Base-by-base conservation (phyloP, 306 rosid species). In the Begonia masoniana region DNA sequence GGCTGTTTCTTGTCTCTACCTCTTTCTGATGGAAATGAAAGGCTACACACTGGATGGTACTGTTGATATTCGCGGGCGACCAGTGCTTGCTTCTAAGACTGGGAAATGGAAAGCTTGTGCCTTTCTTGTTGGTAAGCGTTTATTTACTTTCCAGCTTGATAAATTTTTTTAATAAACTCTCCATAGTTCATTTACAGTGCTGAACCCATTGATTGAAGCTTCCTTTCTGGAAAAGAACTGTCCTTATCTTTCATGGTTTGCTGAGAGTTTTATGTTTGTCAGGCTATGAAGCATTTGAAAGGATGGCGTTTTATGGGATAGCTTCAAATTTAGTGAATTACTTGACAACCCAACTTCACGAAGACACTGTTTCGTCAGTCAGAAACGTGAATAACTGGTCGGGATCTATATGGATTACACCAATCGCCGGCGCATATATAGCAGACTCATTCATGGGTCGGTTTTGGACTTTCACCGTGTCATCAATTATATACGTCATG, bases 91-190 rank as follows among this genome's bases (percentile, higher is more conserved):
- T n/a, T 75, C 92, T 13, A 77, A 79, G 66, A 91, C 99, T 41
- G 99, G 99, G 13, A 91, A 83, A 74, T 91, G 99, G 99, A 91
- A 74, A 68, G 99, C 99, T 16, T 91, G 99, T 26, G 81, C 96
- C 62, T 91, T 86, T 63, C 96, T 91, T 47, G 94, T 91, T 72
- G 99, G 99, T 91, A 57, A 58, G 68, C 35, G 0, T 31, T 31
- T 31, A 31, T 31, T 5, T 31, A 5, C 39, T 31, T 7, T 31
- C 39, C 39, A 31, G 39, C 39, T 31, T 31, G 39, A 31, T 31
- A 7, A 31, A 1, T 0, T 31, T 31, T 31, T 31, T 5, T 31
- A 31, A 31, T 6, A 31, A 31, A 31, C 7, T 31, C 7, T 31
- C 39, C 7, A 31, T 7, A 4, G 39, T 31, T 5, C 39, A 31